Base-by-base conservation (phyloP, 169 alveolate genomes). In the Haemoproteus tartakovskyi region DNA sequence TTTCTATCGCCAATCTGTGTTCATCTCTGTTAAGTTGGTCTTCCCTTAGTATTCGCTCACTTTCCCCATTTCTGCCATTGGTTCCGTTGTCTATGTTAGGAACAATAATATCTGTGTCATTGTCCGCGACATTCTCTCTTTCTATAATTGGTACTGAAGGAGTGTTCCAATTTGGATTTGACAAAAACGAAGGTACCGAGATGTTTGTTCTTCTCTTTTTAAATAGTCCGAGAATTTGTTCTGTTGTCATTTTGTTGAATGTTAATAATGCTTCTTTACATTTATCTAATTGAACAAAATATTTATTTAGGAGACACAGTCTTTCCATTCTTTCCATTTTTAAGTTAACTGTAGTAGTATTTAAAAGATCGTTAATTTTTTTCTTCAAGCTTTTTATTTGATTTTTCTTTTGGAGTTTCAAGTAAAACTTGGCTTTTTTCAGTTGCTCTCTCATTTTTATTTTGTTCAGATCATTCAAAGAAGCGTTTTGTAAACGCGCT, bases 251-350 rank as follows among this genome's bases (percentile, higher is more conserved):
- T 30, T 59, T 51, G 48, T 67, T 67, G 56, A 67, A 67, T 26
- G 30, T 43, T 33, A 60, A 48, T 27, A 56, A 56, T 2, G 36
- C 29, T 3, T 45, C 19, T 57, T 74, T 74, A 48, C 37, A 74
- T 30, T 4, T 38, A n/a, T 74, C 26, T 14, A 74, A 30, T 60
- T 57, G 47, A 48, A 57, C 51, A 22, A 56, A 16, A 57, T 74
- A 45, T 46, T 57, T 74, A 74, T 74, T 74, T 57, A 74, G 29
- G 22, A 46, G n/a, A 37, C 54, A 74, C 14, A 59, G 54, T 19
- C 33, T 59, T 40, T 74, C 78, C 26, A 74, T 74, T 57, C 46
- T 54, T 26, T 54, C 78, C 9, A 36, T 57, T 50, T 74, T 56
- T 48, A 74, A 45, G 29, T 74, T 38, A 48, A 74, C 78, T 36